Evolutionary conservation across 1,139 yeast genomes (phyloP).

Genomic region (Ogataea hybrid): DNA sequence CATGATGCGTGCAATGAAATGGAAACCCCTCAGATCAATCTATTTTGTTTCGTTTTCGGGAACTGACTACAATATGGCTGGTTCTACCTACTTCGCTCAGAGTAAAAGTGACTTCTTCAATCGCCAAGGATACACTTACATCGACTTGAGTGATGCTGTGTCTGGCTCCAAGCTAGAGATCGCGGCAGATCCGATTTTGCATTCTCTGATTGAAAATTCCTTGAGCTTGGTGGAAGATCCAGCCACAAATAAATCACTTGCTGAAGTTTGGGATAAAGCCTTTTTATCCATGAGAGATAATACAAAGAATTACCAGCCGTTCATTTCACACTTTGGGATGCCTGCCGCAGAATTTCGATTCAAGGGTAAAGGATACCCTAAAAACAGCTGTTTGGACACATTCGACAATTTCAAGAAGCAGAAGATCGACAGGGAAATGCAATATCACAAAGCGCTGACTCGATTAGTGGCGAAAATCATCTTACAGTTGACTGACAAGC

Average conservation of each 20-base stretch:
- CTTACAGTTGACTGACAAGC: slow-evolving; percentile 64
- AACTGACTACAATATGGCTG: slow-evolving; percentile 77
- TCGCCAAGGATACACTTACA: slow-evolving; percentile 65
- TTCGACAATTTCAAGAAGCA: slow-evolving; percentile 51
- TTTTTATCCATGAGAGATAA: slow-evolving; percentile 28
- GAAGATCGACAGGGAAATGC: slow-evolving; percentile 54
- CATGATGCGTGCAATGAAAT: slow-evolving; percentile 60
- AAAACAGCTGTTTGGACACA: slow-evolving; percentile 62
- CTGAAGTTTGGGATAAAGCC: slow-evolving; percentile 20
- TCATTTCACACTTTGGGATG: slow-evolving; percentile 60
- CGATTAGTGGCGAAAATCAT: slow-evolving; percentile 53
- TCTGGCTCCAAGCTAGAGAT: slow-evolving; percentile 59
- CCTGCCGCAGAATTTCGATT: slow-evolving; percentile 66
- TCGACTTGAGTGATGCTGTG: slow-evolving; percentile 77
- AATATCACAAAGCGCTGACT: slow-evolving; percentile 55
- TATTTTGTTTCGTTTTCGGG: slow-evolving; percentile 89
- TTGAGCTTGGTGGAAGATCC: slow-evolving; percentile 41
- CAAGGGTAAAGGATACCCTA: slow-evolving; percentile 43
- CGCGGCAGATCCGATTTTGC: slow-evolving; percentile 67
- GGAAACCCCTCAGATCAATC: slow-evolving; percentile 84
- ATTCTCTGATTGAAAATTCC: slow-evolving; percentile 41
- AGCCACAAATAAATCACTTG: slow-evolving; percentile 36
- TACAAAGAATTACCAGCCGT: slow-evolving; percentile 68
- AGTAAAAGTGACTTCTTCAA: slow-evolving; percentile 49
- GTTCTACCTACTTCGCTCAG: slow-evolving; percentile 79